Base-by-base conservation (phyloP, 208 protist species). In the Leishmania martiniquensis region DNA sequence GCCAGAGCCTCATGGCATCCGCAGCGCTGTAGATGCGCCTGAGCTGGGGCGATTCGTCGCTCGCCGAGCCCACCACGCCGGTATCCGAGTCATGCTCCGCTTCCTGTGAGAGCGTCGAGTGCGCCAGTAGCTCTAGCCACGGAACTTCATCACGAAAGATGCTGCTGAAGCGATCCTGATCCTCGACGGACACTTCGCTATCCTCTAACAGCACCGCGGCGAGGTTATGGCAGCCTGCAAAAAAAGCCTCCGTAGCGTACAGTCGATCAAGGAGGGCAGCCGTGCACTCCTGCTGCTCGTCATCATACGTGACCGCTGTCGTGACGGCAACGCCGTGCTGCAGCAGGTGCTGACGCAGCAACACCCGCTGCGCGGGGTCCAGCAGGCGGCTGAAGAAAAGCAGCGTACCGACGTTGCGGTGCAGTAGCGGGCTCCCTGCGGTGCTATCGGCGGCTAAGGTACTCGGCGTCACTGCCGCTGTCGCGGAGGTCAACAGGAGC, bases 251-350 rank as follows among this genome's bases (percentile, higher is more conserved):
- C 1, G 80, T 67, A 3, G 74, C 44, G 44, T 68, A 80, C n/a
- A 84, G 80, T 15, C 80, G 80, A 54, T 84, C 75, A 39, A 84
- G 68, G 49, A 84, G 80, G 54, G 72, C 70, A 1, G 68, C 74
- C 15, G 80, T 84, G 45, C 55, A 77, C 62, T 84, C 80, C 55
- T 84, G 80, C 75, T 84, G 75, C 13, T 55, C 75, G 44, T 76
- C 80, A 42, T 75, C 80, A 22, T 52, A 57, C 45, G 15, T 65
- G 12, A 39, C 68, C 1, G 60, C 45, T 10, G 72, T 45, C 25
- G 42, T 74, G 25, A 84, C 75, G 45, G 75, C 37, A 2, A 80
- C 52, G 37, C 75, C 62, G 62, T 78, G 52, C 70, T 72, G 59
- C 37, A 72, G 44, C 39, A 84, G 49, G 54, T 80, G 75, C 4